Evolutionary conservation across 768 basidiomycete genomes (phyloP).

Genomic region (Leucocoprinus leucothites): DNA sequence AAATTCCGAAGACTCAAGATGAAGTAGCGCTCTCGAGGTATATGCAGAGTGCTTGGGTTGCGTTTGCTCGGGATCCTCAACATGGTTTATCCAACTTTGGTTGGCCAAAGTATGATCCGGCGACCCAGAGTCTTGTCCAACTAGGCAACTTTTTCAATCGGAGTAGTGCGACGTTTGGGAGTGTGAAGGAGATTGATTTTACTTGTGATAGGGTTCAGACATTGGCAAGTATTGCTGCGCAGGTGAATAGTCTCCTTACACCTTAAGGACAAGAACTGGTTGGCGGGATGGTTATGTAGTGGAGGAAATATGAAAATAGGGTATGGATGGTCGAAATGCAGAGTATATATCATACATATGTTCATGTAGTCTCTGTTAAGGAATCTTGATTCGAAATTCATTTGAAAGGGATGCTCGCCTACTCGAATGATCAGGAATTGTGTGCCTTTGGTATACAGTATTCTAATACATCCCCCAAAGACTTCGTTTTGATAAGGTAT

Average conservation of each 20-base stretch:
- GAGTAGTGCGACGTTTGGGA: constrained; percentile 11
- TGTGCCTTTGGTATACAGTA: too few species aligned
- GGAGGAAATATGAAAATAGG: too few species aligned
- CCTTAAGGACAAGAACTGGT: too few species aligned
- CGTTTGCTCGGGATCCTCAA: constrained; percentile 36
- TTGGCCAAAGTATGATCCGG: constrained; percentile 21
- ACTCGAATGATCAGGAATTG: too few species aligned
- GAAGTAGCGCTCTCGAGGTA: constrained; percentile 30
- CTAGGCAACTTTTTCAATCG: constrained; percentile 21
- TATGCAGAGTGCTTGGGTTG: constrained; percentile 37
- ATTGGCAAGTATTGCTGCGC: constrained; percentile 1
- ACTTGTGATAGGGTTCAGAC: not conserved
- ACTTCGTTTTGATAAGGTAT: too few species aligned
- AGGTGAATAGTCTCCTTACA: not conserved
- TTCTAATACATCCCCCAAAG: too few species aligned
- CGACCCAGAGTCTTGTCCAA: constrained; percentile 16
- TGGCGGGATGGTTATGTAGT: too few species aligned
- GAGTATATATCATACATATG: too few species aligned
- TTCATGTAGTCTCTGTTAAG: too few species aligned
- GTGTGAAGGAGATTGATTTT: not conserved
- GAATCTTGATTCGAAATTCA: too few species aligned
- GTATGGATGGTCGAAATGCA: too few species aligned
- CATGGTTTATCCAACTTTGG: constrained; percentile 22
- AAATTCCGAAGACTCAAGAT: constrained; percentile 18
- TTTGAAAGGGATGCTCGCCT: too few species aligned